phyloP scores from a whole-genome alignment of 306 rosid genomes.

The Pyrus bretschneideri region DNA sequence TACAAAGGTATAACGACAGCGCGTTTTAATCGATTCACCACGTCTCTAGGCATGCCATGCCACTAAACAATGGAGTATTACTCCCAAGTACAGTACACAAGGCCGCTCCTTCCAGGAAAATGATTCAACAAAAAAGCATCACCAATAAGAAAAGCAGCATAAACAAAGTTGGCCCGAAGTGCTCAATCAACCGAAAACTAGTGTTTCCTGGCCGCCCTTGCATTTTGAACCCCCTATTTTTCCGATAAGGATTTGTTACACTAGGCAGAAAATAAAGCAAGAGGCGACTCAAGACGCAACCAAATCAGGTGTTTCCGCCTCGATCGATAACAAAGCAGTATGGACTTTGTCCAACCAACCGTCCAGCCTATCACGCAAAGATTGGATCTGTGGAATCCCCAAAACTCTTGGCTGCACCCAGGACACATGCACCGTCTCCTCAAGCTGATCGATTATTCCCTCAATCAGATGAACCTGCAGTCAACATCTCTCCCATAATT shows the following conservation, averaged over 20 bases:
- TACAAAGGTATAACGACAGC: slow-evolving; percentile 40
- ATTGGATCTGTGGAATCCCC: slow-evolving; percentile 82
- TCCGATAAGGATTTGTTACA: slow-evolving; percentile 42
- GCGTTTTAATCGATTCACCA: slow-evolving; percentile 33
- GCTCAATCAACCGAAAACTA: slow-evolving; percentile 28
- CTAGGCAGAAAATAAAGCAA: slow-evolving; percentile 29
- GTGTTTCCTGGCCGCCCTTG: slow-evolving; percentile 28
- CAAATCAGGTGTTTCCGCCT: slow-evolving; percentile 97
- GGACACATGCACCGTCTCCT: slow-evolving; percentile 86
- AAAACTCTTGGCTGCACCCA: slow-evolving; percentile 99
- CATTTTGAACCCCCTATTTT: slow-evolving; percentile 21
- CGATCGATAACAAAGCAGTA: slow-evolving; percentile 74
- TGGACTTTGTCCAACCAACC: slow-evolving; percentile 81
- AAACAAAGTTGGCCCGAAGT: slow-evolving; percentile 30
- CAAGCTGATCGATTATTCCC: slow-evolving; percentile 95
- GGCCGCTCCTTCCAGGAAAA: slow-evolving; percentile 46
- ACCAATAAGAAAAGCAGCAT: slow-evolving; percentile 33
- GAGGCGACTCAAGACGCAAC: slow-evolving; percentile 56
- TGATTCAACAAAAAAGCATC: slow-evolving; percentile 40
- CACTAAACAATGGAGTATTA: slow-evolving; percentile 45
- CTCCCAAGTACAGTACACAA: slow-evolving; percentile 46
- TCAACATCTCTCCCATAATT: not conserved
- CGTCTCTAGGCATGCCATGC: slow-evolving; percentile 35
- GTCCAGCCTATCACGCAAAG: slow-evolving; percentile 79
- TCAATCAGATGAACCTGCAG: slow-evolving; percentile 96